Conservation (phyloP, 208 protist genomes). For the Polymyxa betae region DNA sequence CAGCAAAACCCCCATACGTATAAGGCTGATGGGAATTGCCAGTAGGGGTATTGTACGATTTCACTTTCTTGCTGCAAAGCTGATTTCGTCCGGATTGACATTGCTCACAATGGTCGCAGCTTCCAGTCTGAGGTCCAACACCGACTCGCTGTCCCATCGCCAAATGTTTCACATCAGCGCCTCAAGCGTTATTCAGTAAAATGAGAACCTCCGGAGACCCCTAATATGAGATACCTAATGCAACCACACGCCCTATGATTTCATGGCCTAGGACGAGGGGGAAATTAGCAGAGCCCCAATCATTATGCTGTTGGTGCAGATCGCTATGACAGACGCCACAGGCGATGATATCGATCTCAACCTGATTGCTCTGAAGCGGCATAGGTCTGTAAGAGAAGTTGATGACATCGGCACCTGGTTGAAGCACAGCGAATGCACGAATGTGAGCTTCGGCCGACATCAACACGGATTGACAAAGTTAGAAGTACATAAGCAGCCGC, state of each 20-base stretch:
- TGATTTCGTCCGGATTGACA: not conserved
- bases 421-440: not conserved
- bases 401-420: not conserved
- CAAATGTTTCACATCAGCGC: not conserved
- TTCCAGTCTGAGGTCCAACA: slow-evolving; percentile 18
- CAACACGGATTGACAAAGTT: too few species aligned
- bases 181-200: not conserved
- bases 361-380: not conserved
- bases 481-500: too few species aligned
- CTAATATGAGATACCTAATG: not conserved
- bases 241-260: slow-evolving; percentile 11
- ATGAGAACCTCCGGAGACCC: not conserved
- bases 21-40: slow-evolving; percentile 32
- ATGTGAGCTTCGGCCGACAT: too few species aligned
- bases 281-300: slow-evolving; percentile 22
- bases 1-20: slow-evolving; percentile 8
- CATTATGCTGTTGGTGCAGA: slow-evolving; percentile 34
- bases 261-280: slow-evolving; percentile 27
- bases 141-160: slow-evolving; percentile 4
- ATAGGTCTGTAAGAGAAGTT: not conserved
- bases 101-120: not conserved
- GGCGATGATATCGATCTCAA: slow-evolving; percentile 37
- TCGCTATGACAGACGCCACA: slow-evolving; percentile 52
- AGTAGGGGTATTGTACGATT: slow-evolving; percentile 44
- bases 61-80: not conserved